Percentiles rank a stretch among this genome's conserved stretches.
Conservation (phyloP, 176 grass and related monocot genomes). For the Saccharum spontaneum region DNA sequence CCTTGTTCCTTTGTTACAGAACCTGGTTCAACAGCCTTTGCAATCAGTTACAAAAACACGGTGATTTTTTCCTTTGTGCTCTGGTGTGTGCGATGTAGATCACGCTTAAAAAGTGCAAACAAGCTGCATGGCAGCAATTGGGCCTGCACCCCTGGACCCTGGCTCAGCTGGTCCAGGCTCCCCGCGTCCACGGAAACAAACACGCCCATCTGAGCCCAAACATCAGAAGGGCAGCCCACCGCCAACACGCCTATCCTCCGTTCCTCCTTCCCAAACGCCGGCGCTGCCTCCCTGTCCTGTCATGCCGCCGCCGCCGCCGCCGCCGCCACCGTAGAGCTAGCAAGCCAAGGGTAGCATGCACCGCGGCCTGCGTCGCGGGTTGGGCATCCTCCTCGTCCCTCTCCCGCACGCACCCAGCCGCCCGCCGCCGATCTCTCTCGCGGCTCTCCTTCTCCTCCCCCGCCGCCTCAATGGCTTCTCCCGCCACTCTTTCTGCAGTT, state of each 20-base stretch:
- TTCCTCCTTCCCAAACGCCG: conserved; percentile 19
- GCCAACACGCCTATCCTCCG: background rate
- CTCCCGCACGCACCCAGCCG: conserved; percentile 16
- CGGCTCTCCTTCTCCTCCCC: conserved; percentile 35
- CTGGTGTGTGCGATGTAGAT: too few species aligned
- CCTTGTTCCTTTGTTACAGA: too few species aligned
- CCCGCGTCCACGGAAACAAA: too few species aligned
- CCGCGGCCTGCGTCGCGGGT: conserved; percentile 29
- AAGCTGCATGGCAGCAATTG: too few species aligned
- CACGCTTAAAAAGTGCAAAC: too few species aligned
- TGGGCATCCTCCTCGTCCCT: conserved; percentile 42
- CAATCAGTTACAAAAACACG: too few species aligned
- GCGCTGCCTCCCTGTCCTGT: background rate
- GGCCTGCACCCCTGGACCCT: too few species aligned
- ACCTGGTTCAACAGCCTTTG: too few species aligned
- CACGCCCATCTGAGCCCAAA: background rate
- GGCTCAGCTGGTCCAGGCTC: too few species aligned
- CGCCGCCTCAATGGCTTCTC: conserved; percentile 34
- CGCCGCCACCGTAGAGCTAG: conserved; percentile 21
- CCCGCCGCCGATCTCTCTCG: conserved; percentile 35
- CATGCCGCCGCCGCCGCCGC: conserved; percentile 20
- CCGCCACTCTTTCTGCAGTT: conserved; percentile 23
- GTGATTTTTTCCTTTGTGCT: too few species aligned
- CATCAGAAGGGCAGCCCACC: background rate
- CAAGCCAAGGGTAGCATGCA: conserved; percentile 36